A percentile compares a stretch with the other conserved stretches of the same genome.
These are phyloP conservation scores for Logfia minima DNA, from an alignment of 129 eudicot genomes.

Conservation along the genomic window DNA sequence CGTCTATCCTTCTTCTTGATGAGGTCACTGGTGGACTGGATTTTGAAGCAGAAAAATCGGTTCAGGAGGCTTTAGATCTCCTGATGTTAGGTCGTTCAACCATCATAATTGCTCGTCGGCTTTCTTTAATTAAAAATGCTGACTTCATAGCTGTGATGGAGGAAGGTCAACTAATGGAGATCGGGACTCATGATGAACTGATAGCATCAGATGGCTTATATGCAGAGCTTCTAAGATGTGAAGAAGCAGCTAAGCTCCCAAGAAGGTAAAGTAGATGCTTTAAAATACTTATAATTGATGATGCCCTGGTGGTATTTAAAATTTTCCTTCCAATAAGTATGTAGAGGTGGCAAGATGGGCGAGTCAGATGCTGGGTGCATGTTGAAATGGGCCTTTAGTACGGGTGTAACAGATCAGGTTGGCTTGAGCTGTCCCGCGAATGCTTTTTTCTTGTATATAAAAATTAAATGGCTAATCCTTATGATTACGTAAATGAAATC, in stretches of 20 bases:
- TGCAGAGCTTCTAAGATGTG: conserved; percentile 92
- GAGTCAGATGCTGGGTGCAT: neutral
- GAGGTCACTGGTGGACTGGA: conserved; percentile 99
- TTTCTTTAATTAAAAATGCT: conserved; percentile 86
- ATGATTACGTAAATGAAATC: neutral
- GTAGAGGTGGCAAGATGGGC: neutral
- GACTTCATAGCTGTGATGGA: conserved; percentile 97
- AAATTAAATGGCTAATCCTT: neutral
- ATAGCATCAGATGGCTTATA: conserved; percentile 80
- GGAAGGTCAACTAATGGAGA: conserved; percentile 95
- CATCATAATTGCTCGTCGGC: conserved; percentile 82
- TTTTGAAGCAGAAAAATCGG: conserved; percentile 95
- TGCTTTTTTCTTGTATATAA: neutral
- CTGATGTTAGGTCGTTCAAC: conserved; percentile 96
- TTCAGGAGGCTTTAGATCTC: conserved; percentile 94
- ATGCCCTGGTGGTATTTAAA: neutral
- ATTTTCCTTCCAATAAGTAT: neutral
- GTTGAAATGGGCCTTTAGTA: neutral
- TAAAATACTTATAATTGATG: conserved; percentile 1
- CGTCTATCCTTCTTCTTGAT: conserved; percentile 89
- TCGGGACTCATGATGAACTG: conserved; percentile 95
- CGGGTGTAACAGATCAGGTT: neutral
- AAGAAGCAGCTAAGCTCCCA: conserved; percentile 98
- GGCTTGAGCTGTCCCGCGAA: neutral
- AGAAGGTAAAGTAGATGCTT: conserved; percentile 54